Conservation (phyloP, 768 basidiomycete species). For the Boletus subcaerulescens region DNA sequence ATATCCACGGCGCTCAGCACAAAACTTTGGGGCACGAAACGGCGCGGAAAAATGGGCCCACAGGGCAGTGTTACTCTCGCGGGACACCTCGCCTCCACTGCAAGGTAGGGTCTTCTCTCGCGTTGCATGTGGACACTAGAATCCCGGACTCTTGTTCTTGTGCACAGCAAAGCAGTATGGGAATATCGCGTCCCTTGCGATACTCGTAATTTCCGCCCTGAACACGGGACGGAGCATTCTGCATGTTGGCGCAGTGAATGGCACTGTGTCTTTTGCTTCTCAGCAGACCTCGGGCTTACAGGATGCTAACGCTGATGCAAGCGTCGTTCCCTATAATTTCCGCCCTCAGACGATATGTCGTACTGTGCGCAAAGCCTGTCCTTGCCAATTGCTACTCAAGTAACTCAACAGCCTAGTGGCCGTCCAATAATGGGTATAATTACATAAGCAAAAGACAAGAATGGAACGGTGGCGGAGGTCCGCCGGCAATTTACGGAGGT, state of each 20-base stretch:
- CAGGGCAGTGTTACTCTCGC: constrained; percentile 9
- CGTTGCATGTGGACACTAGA: constrained; percentile 1
- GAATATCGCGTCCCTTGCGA: constrained; percentile 10
- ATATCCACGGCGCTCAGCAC: constrained; percentile 10
- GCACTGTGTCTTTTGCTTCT: constrained; percentile 1
- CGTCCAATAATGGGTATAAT: not conserved
- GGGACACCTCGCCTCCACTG: constrained; percentile 17
- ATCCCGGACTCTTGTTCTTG: not conserved
- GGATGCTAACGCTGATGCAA: not conserved
- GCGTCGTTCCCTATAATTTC: constrained; percentile 8
- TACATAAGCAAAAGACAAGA: not conserved
- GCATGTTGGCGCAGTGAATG: constrained; percentile 3
- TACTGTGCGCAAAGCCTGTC: not conserved
- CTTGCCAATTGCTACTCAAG: not conserved
- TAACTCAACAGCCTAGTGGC: not conserved
- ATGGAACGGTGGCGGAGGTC: constrained; percentile 1
- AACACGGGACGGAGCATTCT: not conserved
- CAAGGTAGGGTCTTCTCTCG: constrained; percentile 15
- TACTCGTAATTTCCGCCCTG: constrained; percentile 24
- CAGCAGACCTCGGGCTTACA: constrained; percentile 3
- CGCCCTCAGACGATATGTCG: not conserved
- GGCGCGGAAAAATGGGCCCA: not conserved
- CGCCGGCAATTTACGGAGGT: constrained; percentile 16
- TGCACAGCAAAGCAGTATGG: constrained; percentile 5
- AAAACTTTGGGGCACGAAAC: constrained; percentile 6